Percentiles rank a stretch among this genome's conserved stretches.
Evolutionary conservation across 139 green algal species (phyloP).

Genomic region (Dunaliella sp.): DNA sequence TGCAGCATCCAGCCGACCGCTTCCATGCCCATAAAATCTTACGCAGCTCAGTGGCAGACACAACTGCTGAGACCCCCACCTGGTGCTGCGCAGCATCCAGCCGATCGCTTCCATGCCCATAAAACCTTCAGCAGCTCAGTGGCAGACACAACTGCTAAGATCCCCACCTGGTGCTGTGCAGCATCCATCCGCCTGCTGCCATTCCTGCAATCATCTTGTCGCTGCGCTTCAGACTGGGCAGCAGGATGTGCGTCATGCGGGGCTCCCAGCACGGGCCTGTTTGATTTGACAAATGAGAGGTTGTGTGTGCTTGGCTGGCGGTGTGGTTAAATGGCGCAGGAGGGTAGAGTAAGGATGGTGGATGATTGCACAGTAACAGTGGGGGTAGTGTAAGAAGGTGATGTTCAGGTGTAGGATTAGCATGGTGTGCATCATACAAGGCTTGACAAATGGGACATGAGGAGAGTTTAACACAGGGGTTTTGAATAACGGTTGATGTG

Average conservation of each 20-base stretch:
- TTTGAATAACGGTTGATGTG: no score
- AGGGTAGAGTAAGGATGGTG: no score
- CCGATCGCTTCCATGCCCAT: no score
- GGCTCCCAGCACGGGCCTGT: slow-evolving; percentile 9
- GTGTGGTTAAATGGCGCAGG: no score
- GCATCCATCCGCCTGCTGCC: slow-evolving; percentile 18
- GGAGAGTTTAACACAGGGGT: no score
- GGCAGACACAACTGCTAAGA: no score
- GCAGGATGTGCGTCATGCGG: slow-evolving; percentile 13
- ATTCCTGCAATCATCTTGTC: slow-evolving; percentile 32
- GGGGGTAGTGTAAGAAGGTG: not conserved
- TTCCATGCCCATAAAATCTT: no score
- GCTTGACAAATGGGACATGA: no score
- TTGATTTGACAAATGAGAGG: not conserved
- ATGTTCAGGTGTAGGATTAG: not conserved
- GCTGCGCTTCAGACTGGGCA: slow-evolving; percentile 26
- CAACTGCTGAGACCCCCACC: no score
- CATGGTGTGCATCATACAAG: not conserved
- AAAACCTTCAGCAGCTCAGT: no score
- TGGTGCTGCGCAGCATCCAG: not conserved
- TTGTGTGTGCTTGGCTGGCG: not conserved
- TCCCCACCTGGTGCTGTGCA: slow-evolving; percentile 4
- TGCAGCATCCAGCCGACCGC: not conserved
- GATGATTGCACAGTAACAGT: not conserved
- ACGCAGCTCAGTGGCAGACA: no score